Evolutionary conservation across 2,329 filamentous ascomycete species (phyloP), one percentile per base, ranked within the genome.

Genomic region (Aspergillus fructus): DNA sequence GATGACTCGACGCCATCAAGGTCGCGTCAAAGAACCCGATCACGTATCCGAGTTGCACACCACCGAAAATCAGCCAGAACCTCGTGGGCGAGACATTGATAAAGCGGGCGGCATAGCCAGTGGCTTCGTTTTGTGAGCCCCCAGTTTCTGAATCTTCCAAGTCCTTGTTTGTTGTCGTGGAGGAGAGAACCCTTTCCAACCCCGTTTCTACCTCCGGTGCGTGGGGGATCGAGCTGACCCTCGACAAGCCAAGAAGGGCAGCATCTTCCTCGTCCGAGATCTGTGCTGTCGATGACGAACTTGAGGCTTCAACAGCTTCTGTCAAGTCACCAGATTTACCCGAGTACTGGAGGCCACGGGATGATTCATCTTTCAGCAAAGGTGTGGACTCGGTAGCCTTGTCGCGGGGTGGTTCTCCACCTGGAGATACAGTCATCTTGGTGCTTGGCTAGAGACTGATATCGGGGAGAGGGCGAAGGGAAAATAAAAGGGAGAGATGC

Each of bases 1-100:
- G 89, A 71, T 94, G 90, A 42, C 83, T 88, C 2, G 89, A 91
- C 4, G 89, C 89, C 89, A 93, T 92, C 63, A 93, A 83, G 4
- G 89, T 93, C 11, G 84, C 83, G 76, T 93, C 90, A 68, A 93
- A 93, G 69, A 80, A 85, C 8, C 71, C 76, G 54, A 79, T 72
- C 60, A 87, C 83, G 66, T 84, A 83, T 4, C 79, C 79, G n/a
- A 81, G 68, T 59, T 88, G 73, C 47, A 89, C 78, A 50, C 83
- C 82, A 5, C 74, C 63, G 67, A 89, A 89, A 55, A 89, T 83
- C 59, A 85, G 68, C 81, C 84, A 86, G 74, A 90, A 89, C 30
- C 80, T 78, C 12, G 65, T 64, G 1, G 72, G 71, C 0, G 71
- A 72, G 12, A 76, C 69, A 50, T 75, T 69, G 41, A 74, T 71